phyloP scores from a whole-genome alignment of 768 basidiomycete genomes.

The Lentinula edodes region DNA sequence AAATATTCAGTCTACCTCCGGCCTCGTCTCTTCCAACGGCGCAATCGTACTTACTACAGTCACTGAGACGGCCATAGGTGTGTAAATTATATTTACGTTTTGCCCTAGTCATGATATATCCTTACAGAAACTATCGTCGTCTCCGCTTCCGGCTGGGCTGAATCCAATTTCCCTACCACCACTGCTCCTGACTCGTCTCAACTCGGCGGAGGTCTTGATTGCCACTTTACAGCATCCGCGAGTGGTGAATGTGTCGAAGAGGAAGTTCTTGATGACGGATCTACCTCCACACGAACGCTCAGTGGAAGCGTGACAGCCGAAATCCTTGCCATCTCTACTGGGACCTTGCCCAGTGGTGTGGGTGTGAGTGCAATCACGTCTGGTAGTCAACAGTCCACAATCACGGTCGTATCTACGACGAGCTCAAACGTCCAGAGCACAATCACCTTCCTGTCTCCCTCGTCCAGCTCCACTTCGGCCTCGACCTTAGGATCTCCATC shows the following conservation, averaged over 20 bases:
- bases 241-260: slow-evolving; percentile 1
- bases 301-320: not conserved
- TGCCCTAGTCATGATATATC: no score
- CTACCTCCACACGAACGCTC: not conserved
- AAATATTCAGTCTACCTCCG: not conserved
- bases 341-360: not conserved
- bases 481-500: not conserved
- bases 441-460: not conserved
- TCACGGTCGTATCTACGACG: not conserved
- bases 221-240: not conserved
- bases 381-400: not conserved
- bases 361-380: not conserved
- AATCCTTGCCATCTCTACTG: not conserved
- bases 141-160: not conserved
- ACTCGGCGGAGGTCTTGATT: not conserved
- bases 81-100: no score
- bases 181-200: not conserved
- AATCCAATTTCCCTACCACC: not conserved
- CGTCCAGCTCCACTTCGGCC: not conserved
- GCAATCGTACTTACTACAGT: not conserved
- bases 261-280: not conserved
- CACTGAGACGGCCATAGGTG: not conserved
- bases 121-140: not conserved
- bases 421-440: not conserved
- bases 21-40: not conserved